Evolutionary conservation across 306 rosid genomes (phyloP).

Genomic region (Quercus robur): DNA sequence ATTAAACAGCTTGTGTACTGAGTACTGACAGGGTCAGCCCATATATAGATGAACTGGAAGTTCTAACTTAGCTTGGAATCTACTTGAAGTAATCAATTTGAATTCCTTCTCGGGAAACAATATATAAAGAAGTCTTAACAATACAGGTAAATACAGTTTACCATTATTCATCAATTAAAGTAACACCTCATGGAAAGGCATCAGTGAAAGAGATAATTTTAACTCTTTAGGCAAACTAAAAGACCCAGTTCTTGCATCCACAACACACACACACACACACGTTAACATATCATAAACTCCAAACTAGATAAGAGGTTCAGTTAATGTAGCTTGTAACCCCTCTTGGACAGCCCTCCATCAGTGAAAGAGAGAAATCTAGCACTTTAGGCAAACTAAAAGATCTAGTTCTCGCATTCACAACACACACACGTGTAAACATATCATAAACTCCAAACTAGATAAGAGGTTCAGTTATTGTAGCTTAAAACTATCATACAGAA

Average conservation of each 20-base stretch:
- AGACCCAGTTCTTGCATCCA: not conserved
- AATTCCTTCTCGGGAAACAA: not conserved
- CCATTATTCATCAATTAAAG: not conserved
- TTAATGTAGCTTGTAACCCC: not conserved
- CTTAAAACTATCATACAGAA: conserved; percentile 1
- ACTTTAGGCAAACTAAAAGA: not conserved
- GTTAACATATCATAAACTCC: conserved; percentile 13
- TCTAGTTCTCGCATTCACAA: not conserved
- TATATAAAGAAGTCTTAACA: not conserved
- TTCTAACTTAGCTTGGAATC: not conserved
- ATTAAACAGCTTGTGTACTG: not conserved
- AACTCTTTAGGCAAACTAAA: not conserved
- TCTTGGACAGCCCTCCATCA: not conserved
- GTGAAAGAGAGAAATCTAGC: not conserved
- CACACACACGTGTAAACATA: not conserved
- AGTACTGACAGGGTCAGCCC: not conserved
- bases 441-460: conserved; percentile 5
- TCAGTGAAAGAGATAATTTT: not conserved
- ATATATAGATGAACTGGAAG: not conserved
- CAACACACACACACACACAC: not conserved
- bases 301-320: conserved; percentile 7
- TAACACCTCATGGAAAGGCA: not conserved
- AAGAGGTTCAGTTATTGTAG: conserved; percentile 1
- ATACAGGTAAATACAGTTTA: not conserved
- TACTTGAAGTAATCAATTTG: not conserved